Conservation (phyloP, 257 asterid genomes). For the Osmanthus fragrans region DNA sequence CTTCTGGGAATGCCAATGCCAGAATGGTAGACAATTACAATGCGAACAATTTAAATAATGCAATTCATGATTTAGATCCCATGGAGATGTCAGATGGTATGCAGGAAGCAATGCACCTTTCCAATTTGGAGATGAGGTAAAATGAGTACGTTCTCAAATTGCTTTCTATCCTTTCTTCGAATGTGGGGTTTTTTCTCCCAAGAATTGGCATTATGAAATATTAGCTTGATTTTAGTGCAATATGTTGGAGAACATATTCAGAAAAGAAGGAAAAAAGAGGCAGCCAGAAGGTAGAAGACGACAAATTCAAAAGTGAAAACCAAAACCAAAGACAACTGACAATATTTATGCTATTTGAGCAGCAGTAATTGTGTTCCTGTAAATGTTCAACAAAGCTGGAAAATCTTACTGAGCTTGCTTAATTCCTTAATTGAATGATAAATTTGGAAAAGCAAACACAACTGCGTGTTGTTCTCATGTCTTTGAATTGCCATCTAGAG, state of each 20-base stretch:
- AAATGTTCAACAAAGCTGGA: neutral
- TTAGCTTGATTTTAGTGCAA: neutral
- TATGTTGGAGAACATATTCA: neutral
- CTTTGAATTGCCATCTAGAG: neutral
- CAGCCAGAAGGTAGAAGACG: neutral
- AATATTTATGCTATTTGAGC: neutral
- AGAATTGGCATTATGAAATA: neutral
- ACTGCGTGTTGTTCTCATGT: neutral
- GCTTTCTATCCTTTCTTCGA: conserved; percentile 18
- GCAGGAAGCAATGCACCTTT: conserved; percentile 99
- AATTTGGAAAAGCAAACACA: neutral
- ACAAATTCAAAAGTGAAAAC: neutral
- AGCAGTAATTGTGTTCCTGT: neutral
- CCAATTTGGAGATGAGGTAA: conserved; percentile 98
- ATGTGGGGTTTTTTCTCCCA: neutral
- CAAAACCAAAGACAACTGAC: neutral
- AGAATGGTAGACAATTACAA: conserved; percentile 54
- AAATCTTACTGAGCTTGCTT: neutral
- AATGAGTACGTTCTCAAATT: conserved; percentile 43
- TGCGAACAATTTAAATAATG: conserved; percentile 44
- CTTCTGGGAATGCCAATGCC: conserved; percentile 64
- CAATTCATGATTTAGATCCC: conserved; percentile 67
- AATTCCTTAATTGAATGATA: neutral
- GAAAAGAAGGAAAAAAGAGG: neutral
- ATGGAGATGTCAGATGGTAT: conserved; percentile 97